Percentiles rank a stretch among this genome's conserved stretches.
Conservation (phyloP, 2,329 filamentous ascomycete species). For the Thyridium curvatum region DNA sequence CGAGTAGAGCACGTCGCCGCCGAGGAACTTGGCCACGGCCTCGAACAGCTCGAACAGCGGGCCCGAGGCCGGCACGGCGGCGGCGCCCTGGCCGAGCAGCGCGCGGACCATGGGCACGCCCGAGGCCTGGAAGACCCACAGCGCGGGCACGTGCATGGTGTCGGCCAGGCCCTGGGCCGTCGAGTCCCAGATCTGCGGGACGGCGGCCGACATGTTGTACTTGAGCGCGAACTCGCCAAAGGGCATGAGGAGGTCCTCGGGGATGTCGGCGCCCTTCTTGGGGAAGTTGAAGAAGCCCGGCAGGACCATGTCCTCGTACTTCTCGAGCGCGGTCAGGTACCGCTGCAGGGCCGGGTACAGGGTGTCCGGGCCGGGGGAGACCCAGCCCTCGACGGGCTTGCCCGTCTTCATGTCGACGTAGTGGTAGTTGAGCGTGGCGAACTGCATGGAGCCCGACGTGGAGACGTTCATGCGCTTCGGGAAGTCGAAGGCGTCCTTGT, state of each 20-base stretch:
- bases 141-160: constrained; percentile 9
- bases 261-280: constrained; percentile 20
- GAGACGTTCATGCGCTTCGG: constrained; percentile 21
- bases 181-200: constrained; percentile 14
- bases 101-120: constrained; percentile 13
- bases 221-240: constrained; percentile 35
- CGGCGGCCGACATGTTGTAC: constrained; percentile 27
- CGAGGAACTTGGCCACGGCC: constrained; percentile 9
- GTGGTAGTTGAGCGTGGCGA: constrained; percentile 6
- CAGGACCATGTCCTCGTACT: constrained; percentile 29
- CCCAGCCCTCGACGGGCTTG: constrained; percentile 6
- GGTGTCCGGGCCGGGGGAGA: constrained; percentile 3
- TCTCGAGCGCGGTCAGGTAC: constrained; percentile 9
- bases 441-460: constrained; percentile 19
- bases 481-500: constrained; percentile 24
- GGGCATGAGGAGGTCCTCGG: constrained; percentile 33
- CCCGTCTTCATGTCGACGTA: constrained; percentile 25
- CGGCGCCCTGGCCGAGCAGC: constrained; percentile 10
- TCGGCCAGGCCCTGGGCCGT: constrained; percentile 13
- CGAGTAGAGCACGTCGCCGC: constrained; percentile 14
- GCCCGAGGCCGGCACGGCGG: constrained; percentile 12
- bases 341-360: constrained; percentile 4
- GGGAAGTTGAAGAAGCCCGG: constrained; percentile 6
- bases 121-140: constrained; percentile 10
- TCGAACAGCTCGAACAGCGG: constrained; percentile 13